Evolutionary conservation across 2,329 filamentous ascomycete genomes (phyloP), one percentile per base, ranked within the genome.

Genomic region (Pyricularia pennisetigena): DNA sequence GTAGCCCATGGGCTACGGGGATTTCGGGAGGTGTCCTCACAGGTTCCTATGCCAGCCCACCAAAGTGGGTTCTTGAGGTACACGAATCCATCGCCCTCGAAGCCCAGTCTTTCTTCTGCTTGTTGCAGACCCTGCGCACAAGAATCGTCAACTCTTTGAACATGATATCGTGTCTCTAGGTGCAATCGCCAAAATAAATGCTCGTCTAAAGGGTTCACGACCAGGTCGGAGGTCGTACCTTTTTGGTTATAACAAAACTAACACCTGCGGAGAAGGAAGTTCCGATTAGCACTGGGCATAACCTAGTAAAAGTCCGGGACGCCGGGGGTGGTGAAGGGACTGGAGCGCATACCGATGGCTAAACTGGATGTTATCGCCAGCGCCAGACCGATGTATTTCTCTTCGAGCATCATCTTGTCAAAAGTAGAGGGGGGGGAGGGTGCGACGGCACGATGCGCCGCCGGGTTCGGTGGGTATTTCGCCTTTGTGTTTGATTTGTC

Each of bases 231-330:
- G 12, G 64, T 29, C 80, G 78, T 82, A 95, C 92, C 86, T 97
- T 98, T 82, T 99, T 99, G 65, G 96, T 99, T 75, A 99, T 97
- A 73, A 99, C 94, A 79, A 99, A 99, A 85, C 94, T 97, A 67
- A 92, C 93, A 76, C 93, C 93, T 95, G 74, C 62, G 23, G 49
- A 30, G 28, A 69, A 61, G 69, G 32, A 59, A 63, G 68, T 65
- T 67, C 4, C 3, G 67, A 12, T 69, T 70, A 68, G 71, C 72
- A 29, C 76, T 67, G 76, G 72, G 61, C 67, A 24, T n/a, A 32
- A 65, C 26, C 65, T 63, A 30, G 32, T 30, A 66, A 20, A 49
- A 30, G 64, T 69, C 62, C 67, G 73, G 70, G 20, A 66, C 64
- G 16, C 35, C 32, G 32, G 68, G n/a, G 68, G 57, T n/a, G 64